phyloP scores from a whole-genome alignment of 768 basidiomycete species.

The Termitomyces sp. region DNA sequence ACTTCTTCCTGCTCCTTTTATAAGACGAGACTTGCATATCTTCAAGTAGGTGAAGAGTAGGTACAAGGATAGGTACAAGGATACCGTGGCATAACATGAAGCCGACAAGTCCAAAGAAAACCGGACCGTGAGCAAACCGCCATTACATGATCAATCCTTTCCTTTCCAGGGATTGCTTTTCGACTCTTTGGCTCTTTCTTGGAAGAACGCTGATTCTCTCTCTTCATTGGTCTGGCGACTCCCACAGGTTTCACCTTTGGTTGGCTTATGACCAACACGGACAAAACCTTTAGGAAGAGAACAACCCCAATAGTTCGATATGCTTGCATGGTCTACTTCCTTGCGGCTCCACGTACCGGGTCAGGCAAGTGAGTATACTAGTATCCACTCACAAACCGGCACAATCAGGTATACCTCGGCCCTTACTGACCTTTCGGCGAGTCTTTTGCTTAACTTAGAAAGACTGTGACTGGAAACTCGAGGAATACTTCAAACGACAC shows the following conservation, averaged over 20 bases:
- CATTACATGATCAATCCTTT: no score
- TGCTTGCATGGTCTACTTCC: not conserved
- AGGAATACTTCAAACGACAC: no score
- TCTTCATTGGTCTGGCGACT: not conserved
- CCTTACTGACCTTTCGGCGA: no score
- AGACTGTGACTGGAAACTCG: no score
- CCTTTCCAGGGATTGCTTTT: not conserved
- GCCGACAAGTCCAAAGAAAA: no score
- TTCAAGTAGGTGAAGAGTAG: not conserved
- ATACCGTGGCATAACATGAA: no score
- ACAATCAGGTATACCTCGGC: no score
- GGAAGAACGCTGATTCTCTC: not conserved
- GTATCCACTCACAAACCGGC: no score
- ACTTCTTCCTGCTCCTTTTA: not conserved
- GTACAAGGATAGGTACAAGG: no score
- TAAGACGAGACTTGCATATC: not conserved
- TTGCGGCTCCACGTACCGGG: not conserved
- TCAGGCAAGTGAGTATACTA: not conserved
- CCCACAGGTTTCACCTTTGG: not conserved
- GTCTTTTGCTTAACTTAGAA: no score
- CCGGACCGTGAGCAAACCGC: no score
- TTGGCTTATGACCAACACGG: not conserved
- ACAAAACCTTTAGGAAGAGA: not conserved
- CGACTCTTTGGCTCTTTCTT: not conserved
- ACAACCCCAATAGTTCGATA: not conserved